Percentiles rank a stretch among this genome's conserved stretches.
Conservation (phyloP, 768 basidiomycete genomes). For the Aureoboletus auriporus region DNA sequence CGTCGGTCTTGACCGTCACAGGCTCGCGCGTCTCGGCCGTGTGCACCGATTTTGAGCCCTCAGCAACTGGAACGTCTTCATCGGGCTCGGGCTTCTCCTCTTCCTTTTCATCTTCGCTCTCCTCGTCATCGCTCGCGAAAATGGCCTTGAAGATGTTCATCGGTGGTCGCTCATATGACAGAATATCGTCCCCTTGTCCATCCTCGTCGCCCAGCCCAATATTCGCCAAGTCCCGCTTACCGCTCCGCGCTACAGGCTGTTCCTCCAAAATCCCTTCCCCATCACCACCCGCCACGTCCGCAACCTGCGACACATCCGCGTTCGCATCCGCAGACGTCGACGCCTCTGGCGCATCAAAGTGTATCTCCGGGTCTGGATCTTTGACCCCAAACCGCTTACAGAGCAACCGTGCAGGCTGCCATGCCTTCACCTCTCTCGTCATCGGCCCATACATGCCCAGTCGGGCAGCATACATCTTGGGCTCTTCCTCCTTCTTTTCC, state of each 20-base stretch:
- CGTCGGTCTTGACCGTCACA: background rate
- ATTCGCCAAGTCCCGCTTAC: conserved; percentile 66
- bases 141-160: conserved; percentile 98
- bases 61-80: background rate
- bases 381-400: conserved; percentile 94
- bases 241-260: conserved; percentile 1
- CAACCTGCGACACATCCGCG: conserved; percentile 9
- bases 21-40: background rate
- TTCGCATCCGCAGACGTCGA: conserved; percentile 19
- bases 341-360: conserved; percentile 28
- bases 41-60: background rate
- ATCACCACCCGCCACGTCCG: background rate
- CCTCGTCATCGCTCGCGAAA: conserved; percentile 93
- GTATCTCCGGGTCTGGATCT: conserved; percentile 69
- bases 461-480: conserved; percentile 76
- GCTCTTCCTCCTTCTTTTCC: conserved; percentile 57
- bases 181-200: conserved; percentile 77
- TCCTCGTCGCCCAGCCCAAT: conserved; percentile 93
- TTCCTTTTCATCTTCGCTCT: conserved; percentile 62
- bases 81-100: conserved; percentile 16
- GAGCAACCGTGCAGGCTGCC: conserved; percentile 80
- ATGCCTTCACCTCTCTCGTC: conserved; percentile 70
- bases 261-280: background rate
- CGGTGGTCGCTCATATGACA: conserved; percentile 83
- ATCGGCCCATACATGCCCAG: conserved; percentile 88